These are phyloP conservation scores for Eucalyptus cloeziana DNA, from an alignment of 345 rosid genomes.

Conservation along the genomic window DNA sequence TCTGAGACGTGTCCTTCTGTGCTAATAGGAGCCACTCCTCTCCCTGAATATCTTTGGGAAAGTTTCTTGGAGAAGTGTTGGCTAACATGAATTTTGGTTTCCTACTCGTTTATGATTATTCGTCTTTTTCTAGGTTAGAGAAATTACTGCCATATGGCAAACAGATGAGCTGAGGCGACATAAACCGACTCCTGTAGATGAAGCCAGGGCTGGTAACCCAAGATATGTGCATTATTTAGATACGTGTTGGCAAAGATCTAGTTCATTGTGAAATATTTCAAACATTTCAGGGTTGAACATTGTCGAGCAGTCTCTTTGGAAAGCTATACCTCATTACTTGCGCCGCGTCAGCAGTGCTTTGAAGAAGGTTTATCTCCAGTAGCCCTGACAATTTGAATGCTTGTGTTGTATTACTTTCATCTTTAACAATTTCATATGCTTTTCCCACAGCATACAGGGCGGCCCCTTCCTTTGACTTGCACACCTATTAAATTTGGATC, in stretches of 20 bases:
- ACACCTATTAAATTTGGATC: conserved; percentile 90
- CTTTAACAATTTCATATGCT: not conserved
- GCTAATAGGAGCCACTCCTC: not conserved
- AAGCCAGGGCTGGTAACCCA: conserved; percentile 77
- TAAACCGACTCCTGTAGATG: conserved; percentile 89
- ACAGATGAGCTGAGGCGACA: conserved; percentile 97
- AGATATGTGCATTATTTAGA: not conserved
- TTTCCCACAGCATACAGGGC: conserved; percentile 54
- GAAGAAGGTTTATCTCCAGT: conserved; percentile 42
- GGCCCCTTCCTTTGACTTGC: conserved; percentile 78
- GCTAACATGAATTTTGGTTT: not conserved
- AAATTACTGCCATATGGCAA: conserved; percentile 90
- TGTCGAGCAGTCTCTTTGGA: conserved; percentile 98
- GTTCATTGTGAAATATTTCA: not conserved
- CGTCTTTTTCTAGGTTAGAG: conserved; percentile 49
- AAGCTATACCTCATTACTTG: conserved; percentile 81
- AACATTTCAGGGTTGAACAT: conserved; percentile 63
- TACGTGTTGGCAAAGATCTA: not conserved
- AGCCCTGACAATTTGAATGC: not conserved
- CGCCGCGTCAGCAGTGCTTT: conserved; percentile 90
- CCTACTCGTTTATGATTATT: not conserved
- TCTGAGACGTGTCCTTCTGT: not conserved
- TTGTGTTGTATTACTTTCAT: not conserved
- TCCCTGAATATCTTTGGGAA: not conserved
- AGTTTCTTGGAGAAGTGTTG: not conserved